Evolutionary conservation across 306 rosid genomes (phyloP), one percentile per base, ranked within the genome.

Genomic region (Castanospermum australe): DNA sequence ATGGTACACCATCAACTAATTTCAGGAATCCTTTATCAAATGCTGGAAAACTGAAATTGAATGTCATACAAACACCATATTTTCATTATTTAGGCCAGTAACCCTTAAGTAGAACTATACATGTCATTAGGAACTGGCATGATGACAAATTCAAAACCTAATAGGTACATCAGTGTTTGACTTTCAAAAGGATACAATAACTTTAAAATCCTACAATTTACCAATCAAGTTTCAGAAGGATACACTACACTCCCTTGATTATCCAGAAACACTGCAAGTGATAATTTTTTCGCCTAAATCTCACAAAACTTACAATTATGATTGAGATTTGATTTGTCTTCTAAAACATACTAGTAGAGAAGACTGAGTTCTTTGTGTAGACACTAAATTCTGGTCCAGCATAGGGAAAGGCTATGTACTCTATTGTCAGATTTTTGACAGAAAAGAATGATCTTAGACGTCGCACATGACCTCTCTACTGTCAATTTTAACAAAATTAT

Each of bases 51-150:
- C 25, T 67, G 60, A 76, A 76, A 28, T 41, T 50, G 71, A 18
- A 48, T 28, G 36, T n/a, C 77, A 73, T 41, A 73, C 56, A 73
- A 67, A 66, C 50, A 57, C 44, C 63, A 39, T 6, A 64, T 56
- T 60, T 67, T 39, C n/a, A n/a, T n/a, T n/a, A n/a, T n/a, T n/a
- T n/a, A n/a, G 39, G 63, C 50, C 47, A 55, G 32, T 55, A 51
- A 51, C 47, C 54, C 67, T 52, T 28, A 7, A 32, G 54, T 38
- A 47, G 54, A 78, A 35, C 45, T 20, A 15, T 21, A 28, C 48
- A 67, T 59, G 24, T 17, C 79, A 73, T 64, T 33, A 73, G 81
- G 77, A 65, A 65, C 64, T 12, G 59, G 61, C 8, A 48, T 0
- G 69, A 35, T 28, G 48, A 30, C 18, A 13, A 15, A 52, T 21